These are phyloP conservation scores for Noccaea bulbosa DNA, from an alignment of 345 rosid species.

Conservation along the genomic window DNA sequence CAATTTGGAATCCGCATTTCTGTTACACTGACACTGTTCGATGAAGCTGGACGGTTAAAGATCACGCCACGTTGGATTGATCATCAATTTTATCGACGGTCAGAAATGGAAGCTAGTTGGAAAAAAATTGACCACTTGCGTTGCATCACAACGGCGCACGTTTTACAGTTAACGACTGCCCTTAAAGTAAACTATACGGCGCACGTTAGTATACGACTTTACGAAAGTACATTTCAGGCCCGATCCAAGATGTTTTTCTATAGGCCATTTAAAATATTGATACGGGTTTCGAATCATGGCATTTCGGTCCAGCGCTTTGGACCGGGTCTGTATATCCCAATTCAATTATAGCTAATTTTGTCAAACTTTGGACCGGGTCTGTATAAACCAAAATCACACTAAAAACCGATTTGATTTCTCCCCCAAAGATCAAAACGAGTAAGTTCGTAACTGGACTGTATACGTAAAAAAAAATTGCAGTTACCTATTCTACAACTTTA, in stretches of 20 bases:
- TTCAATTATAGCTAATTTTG: not conserved
- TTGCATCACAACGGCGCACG: not conserved
- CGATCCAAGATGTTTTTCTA: not conserved
- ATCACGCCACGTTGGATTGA: slow-evolving; percentile 16
- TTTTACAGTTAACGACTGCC: not conserved
- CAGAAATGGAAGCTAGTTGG: not conserved
- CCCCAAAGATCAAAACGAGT: not conserved
- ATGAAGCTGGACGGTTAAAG: not conserved
- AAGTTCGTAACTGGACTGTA: not conserved
- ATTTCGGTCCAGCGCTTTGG: too few species aligned
- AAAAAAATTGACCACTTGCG: not conserved
- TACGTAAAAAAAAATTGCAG: not conserved
- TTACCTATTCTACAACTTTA: not conserved
- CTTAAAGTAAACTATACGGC: not conserved
- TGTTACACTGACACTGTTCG: slow-evolving; percentile 11
- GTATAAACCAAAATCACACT: not conserved
- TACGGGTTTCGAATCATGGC: too few species aligned
- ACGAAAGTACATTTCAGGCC: not conserved
- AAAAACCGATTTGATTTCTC: too few species aligned
- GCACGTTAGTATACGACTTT: too few species aligned
- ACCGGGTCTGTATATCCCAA: too few species aligned
- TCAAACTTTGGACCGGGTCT: not conserved
- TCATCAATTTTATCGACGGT: slow-evolving; percentile 15
- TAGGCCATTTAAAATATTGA: too few species aligned
- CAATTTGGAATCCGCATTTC: slow-evolving; percentile 28